These are phyloP conservation scores for Phanerodontia chrysosporium DNA, from an alignment of 768 basidiomycete genomes.

Conservation along the genomic window DNA sequence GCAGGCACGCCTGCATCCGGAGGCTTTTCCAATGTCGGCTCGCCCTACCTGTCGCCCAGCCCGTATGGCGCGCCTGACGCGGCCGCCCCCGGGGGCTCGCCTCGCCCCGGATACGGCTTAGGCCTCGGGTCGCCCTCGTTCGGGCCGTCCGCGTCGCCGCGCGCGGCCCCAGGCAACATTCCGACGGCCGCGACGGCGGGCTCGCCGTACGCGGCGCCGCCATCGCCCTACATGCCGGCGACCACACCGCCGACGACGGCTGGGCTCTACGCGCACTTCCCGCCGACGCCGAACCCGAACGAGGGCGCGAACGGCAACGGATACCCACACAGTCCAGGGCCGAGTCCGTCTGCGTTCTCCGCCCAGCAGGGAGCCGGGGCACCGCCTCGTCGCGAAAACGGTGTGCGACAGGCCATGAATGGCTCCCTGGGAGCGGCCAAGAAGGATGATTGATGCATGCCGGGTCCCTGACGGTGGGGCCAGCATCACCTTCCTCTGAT, in stretches of 20 bases:
- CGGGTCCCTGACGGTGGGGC: background rate
- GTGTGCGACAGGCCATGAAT: constrained; percentile 13
- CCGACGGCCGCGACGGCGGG: constrained; percentile 25
- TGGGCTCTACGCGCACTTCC: constrained; percentile 28
- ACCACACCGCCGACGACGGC: constrained; percentile 9
- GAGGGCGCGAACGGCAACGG: constrained; percentile 11
- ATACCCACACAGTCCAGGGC: constrained; percentile 18
- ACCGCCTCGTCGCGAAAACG: constrained; percentile 15
- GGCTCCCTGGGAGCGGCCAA: constrained; percentile 17
- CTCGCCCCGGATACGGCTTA: constrained; percentile 10
- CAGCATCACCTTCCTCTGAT: background rate
- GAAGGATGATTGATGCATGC: constrained; percentile 24
- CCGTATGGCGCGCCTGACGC: background rate
- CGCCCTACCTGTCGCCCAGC: constrained; percentile 25
- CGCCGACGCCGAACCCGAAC: constrained; percentile 31
- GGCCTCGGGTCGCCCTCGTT: constrained; percentile 14
- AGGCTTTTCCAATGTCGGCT: constrained; percentile 27
- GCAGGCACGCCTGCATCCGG: constrained; percentile 31
- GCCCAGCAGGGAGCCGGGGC: constrained; percentile 14
- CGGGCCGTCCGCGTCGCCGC: constrained; percentile 10
- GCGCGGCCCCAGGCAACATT: constrained; percentile 10
- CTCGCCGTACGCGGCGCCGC: constrained; percentile 16
- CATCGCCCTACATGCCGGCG: constrained; percentile 13
- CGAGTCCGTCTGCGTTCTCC: constrained; percentile 14
- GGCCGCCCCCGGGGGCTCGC: background rate